phyloP scores from a whole-genome alignment of 257 asterid genomes.

The Nicotiana knightiana region DNA sequence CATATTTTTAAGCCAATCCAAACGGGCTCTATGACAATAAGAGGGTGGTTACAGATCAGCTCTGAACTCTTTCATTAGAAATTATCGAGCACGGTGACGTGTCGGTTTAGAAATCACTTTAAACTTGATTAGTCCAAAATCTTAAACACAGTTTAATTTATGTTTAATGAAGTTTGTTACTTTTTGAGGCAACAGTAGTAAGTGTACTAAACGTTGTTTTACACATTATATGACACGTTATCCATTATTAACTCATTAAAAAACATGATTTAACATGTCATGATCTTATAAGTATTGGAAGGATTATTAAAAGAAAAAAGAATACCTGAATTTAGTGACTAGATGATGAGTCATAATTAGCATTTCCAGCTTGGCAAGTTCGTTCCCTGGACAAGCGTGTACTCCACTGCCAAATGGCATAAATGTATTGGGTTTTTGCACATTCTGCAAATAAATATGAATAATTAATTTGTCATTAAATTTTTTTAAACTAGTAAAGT shows the following conservation, averaged over 20 bases:
- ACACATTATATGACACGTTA: neutral
- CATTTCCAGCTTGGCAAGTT: slow-evolving; percentile 84
- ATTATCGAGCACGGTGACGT: too few species aligned
- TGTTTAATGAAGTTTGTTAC: neutral
- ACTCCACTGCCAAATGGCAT: slow-evolving; percentile 91
- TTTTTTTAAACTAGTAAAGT: neutral
- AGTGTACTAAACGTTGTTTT: neutral
- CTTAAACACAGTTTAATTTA: neutral
- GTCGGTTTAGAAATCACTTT: too few species aligned
- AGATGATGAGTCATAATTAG: slow-evolving; percentile 71
- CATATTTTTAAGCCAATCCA: too few species aligned
- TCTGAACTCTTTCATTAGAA: neutral
- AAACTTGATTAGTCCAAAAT: neutral
- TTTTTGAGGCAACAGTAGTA: neutral
- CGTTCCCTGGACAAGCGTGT: slow-evolving; percentile 91
- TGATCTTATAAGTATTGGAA: neutral
- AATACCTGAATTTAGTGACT: slow-evolving; percentile 58
- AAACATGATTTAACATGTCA: neutral
- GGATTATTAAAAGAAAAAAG: neutral
- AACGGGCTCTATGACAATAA: neutral
- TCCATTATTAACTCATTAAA: neutral
- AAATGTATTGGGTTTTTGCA: slow-evolving; percentile 64
- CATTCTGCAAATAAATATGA: slow-evolving; percentile 25
- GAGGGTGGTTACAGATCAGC: neutral
- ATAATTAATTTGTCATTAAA: neutral